These are phyloP conservation scores for Cercospora zeina DNA, from an alignment of 2,329 filamentous ascomycete genomes.

Conservation along the genomic window DNA sequence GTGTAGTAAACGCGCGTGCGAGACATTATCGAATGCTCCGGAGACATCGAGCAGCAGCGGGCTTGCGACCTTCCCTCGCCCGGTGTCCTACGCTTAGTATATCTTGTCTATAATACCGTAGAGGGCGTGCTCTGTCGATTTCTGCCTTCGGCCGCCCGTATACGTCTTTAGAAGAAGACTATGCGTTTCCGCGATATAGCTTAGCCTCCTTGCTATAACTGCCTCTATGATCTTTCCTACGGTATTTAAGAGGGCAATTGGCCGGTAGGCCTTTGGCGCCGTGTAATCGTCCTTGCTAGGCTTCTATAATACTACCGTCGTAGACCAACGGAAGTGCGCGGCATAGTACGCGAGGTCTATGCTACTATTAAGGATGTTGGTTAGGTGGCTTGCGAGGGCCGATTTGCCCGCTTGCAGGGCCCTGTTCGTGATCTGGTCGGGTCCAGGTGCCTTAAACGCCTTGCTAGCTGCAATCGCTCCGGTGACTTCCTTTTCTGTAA, in stretches of 20 bases:
- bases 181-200: background rate
- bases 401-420: background rate
- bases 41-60: background rate
- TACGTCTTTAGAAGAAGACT: background rate
- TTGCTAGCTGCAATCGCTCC: background rate
- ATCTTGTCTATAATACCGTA: background rate
- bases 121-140: background rate
- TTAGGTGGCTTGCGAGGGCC: background rate
- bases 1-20: background rate
- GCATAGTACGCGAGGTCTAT: background rate
- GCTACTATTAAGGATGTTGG: background rate
- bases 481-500: background rate
- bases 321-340: background rate
- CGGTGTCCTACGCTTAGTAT: background rate
- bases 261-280: background rate
- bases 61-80: background rate
- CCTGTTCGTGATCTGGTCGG: constrained; percentile 1
- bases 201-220: background rate
- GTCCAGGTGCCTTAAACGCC: constrained; percentile 3
- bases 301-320: background rate
- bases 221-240: background rate
- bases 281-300: background rate
- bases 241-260: background rate
- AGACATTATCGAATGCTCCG: background rate
- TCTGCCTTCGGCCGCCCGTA: background rate